phyloP scores from a whole-genome alignment of 176 grass and related monocot species.

The barley (Hordeum vulgare) region DNA sequence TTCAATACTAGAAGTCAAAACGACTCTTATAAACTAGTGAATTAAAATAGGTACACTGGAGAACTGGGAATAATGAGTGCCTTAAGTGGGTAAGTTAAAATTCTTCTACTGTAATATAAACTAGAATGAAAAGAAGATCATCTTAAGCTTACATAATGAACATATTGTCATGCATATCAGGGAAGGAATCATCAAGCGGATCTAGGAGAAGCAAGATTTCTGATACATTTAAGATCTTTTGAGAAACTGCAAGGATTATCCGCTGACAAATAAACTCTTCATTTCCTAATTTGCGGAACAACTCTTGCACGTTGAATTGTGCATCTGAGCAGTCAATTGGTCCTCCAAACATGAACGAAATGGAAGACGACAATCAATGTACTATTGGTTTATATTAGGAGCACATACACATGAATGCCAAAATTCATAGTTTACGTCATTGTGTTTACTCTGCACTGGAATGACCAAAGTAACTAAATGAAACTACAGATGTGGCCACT shows the following conservation, averaged over 20 bases:
- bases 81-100: background rate
- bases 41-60: background rate
- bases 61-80: background rate
- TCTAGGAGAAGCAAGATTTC: constrained; percentile 76
- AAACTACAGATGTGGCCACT: background rate
- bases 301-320: constrained; percentile 71
- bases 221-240: constrained; percentile 66
- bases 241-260: constrained; percentile 69
- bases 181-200: constrained; percentile 78
- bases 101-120: background rate
- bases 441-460: background rate
- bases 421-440: constrained; percentile 15
- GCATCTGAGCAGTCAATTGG: constrained; percentile 48
- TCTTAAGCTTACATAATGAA: constrained; percentile 81
- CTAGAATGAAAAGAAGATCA: constrained; percentile 2
- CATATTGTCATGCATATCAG: constrained; percentile 71
- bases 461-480: background rate
- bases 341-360: constrained; percentile 36
- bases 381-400: background rate
- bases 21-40: background rate
- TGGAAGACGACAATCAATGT: background rate
- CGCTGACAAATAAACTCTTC: constrained; percentile 73
- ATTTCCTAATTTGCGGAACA: constrained; percentile 72
- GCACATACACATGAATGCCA: background rate
- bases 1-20: background rate